These are phyloP conservation scores for Monilinia laxa DNA, from an alignment of 2,329 filamentous ascomycete species.

Conservation along the genomic window DNA sequence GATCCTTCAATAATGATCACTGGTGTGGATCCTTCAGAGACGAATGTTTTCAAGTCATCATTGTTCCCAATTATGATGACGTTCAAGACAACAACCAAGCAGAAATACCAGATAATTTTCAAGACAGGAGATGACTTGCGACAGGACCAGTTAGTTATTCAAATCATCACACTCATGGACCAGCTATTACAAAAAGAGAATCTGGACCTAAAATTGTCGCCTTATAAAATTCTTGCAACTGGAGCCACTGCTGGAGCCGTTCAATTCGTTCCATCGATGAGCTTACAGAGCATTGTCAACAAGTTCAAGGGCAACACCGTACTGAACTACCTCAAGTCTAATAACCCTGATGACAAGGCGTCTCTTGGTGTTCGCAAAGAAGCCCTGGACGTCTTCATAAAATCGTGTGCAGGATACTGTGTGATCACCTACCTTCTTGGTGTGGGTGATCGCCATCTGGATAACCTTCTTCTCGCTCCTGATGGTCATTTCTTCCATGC, in stretches of 20 bases:
- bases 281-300: constrained; percentile 75
- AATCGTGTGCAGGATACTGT: constrained; percentile 95
- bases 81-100: constrained; percentile 77
- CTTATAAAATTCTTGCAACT: constrained; percentile 94
- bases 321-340: constrained; percentile 79
- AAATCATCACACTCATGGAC: constrained; percentile 98
- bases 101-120: constrained; percentile 89
- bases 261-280: constrained; percentile 87
- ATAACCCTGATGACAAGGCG: constrained; percentile 82
- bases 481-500: constrained; percentile 97
- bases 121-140: constrained; percentile 95
- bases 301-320: constrained; percentile 76
- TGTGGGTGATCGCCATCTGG: constrained; percentile 91
- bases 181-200: constrained; percentile 94
- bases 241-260: constrained; percentile 85
- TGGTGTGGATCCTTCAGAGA: constrained; percentile 79
- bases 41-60: constrained; percentile 92
- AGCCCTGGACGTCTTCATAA: constrained; percentile 91
- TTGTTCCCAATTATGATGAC: constrained; percentile 87
- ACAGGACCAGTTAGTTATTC: constrained; percentile 95
- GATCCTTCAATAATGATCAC: constrained; percentile 80
- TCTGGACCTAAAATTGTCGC: constrained; percentile 88
- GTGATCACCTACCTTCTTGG: constrained; percentile 98
- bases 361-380: constrained; percentile 87
- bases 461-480: constrained; percentile 88